Percentiles rank a stretch among this genome's conserved stretches.
These are phyloP conservation scores for Tetrapyrgos nigripes DNA, from an alignment of 1,284 basidiomycete species.

Conservation along the genomic window DNA sequence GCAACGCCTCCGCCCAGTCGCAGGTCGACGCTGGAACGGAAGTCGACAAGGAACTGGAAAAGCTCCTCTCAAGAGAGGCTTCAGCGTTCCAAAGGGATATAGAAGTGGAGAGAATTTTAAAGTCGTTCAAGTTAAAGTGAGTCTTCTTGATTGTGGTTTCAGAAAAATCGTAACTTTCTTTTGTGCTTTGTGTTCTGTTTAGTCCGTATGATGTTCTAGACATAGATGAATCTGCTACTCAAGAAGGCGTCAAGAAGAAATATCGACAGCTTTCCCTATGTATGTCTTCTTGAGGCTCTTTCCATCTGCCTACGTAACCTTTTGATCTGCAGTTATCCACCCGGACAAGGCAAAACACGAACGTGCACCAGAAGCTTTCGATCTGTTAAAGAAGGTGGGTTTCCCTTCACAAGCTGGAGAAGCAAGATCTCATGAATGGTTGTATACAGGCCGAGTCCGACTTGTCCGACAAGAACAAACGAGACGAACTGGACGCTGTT, in stretches of 20 bases:
- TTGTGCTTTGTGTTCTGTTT: background rate
- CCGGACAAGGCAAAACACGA: constrained; percentile 84
- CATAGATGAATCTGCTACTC: constrained; percentile 64
- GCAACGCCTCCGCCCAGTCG: background rate
- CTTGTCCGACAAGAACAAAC: constrained; percentile 73
- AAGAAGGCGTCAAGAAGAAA: constrained; percentile 80
- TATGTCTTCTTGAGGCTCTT: constrained; percentile 47
- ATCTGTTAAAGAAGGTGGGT: constrained; percentile 81
- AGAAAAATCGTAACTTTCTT: background rate
- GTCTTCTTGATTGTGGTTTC: constrained; percentile 27
- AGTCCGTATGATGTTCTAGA: constrained; percentile 82
- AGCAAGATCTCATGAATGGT: background rate
- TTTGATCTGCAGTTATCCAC: constrained; percentile 70
- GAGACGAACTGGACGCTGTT: constrained; percentile 79
- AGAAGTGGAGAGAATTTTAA: constrained; percentile 85
- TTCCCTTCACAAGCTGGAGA: background rate
- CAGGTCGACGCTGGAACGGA: background rate
- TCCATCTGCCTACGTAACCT: constrained; percentile 5
- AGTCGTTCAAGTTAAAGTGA: constrained; percentile 86
- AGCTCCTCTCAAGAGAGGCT: constrained; percentile 76
- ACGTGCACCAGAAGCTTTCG: constrained; percentile 84
- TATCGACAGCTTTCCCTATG: constrained; percentile 84
- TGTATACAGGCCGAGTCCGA: constrained; percentile 75
- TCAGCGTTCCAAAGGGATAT: constrained; percentile 84
- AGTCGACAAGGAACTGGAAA: constrained; percentile 60